Conservation (phyloP, 164 flowering plant genomes). For the Liriodendron chinense region DNA sequence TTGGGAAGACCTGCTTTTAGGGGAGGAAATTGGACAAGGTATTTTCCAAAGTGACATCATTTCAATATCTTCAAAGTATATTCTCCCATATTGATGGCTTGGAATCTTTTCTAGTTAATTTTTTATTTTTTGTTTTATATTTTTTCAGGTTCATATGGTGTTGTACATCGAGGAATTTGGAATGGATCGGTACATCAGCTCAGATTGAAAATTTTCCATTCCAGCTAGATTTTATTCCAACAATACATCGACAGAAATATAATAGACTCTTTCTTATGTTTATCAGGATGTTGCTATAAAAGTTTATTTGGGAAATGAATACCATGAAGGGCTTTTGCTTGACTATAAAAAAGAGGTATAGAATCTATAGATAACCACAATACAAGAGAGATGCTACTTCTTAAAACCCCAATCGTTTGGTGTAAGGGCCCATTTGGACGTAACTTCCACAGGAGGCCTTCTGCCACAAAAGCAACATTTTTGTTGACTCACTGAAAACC, state of each 20-base stretch:
- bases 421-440: background rate
- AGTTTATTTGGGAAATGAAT: slow-evolving; percentile 52
- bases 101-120: background rate
- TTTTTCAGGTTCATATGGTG: slow-evolving; percentile 64
- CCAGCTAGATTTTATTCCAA: background rate
- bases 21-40: slow-evolving; percentile 83
- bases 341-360: slow-evolving; percentile 76
- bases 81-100: background rate
- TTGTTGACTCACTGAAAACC: too few species aligned
- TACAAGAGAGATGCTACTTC: background rate
- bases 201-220: slow-evolving; percentile 3
- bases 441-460: too few species aligned
- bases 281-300: slow-evolving; percentile 82
- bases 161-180: slow-evolving; percentile 81
- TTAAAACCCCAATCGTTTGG: background rate
- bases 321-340: slow-evolving; percentile 45
- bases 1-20: slow-evolving; percentile 68
- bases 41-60: slow-evolving; percentile 1
- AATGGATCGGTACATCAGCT: slow-evolving; percentile 62
- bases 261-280: slow-evolving; percentile 4
- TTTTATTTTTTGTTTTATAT: background rate
- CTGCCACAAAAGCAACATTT: too few species aligned
- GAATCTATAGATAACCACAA: background rate
- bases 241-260: background rate
- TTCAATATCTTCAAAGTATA: background rate